Base-by-base conservation (phyloP, 1,284 basidiomycete species). In the Boletus sp. region DNA sequence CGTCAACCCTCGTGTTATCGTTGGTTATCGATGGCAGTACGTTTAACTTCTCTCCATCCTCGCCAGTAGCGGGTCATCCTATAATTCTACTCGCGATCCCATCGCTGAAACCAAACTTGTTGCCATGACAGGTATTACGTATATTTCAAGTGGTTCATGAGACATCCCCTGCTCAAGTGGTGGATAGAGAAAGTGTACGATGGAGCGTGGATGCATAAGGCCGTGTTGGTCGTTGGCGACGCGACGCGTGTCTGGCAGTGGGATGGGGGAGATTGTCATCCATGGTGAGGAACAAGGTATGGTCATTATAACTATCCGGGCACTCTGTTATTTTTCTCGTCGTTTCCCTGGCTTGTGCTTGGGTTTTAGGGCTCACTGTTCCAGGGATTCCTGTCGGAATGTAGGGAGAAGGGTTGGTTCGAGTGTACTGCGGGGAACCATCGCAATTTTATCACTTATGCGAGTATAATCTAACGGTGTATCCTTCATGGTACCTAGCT, bases 101-200 rank as follows among this genome's bases (percentile, higher is more conserved):
- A 21, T 17, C n/a, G 52, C 6, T 7, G 54, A 31, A n/a, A 31
- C 80, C 84, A 57, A 40, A 25, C 27, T 48, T 25, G 58, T 23
- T 14, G 17, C n/a, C 19, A 35, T 4, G 31, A 40, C 44, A 70
- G 69, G 54, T 80, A 74, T 72, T 83, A 78, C 62, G 61, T 69
- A 28, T 83, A 82, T 76, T 78, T 77, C 74, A 83, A 81, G 66
- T 79, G 76, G 69, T 70, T 82, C 21, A 68, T 81, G 63, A 72
- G 80, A 27, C 74, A 80, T 51, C 79, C 78, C 37, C 64, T 78
- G 35, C 76, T 83, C 46, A 70, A 70, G 64, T 82, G 79, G 79
- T 83, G 81, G 78, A 72, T 81, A 49, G 70, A 76, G 61, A 68
- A 65, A 28, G 68, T 76, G 46, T 79, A 77, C 55, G 68, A 72